Base-by-base conservation (phyloP, 768 basidiomycete species). In the Pluteus cervinus region DNA sequence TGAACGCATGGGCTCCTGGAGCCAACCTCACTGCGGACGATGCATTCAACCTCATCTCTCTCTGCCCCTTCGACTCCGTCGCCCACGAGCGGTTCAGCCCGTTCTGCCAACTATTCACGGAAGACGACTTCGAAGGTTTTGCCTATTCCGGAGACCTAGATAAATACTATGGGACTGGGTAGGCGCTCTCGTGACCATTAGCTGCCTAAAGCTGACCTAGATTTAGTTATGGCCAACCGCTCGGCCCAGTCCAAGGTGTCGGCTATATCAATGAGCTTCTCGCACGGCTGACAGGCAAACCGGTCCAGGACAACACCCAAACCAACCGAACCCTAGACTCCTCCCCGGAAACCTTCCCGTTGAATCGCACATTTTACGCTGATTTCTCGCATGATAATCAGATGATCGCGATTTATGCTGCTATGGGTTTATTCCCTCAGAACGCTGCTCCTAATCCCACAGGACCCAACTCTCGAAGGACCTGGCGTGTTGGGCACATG, bases 191-290 rank as follows among this genome's bases (percentile, higher is more conserved):
- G 9, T 28, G 14, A 9, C 26, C 14, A 28, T 28, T 28, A 9
- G 9, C 9, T 9, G 9, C 26, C 14, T 14, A 28, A 28, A 28
- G 26, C 26, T 28, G 14, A 28, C 14, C 9, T 18, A 3, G 14
- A 16, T 8, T 15, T 42, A 85, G 83, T 14, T 73, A 86, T 42
- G 86, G 87, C 3, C 75, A 78, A 43, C 46, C 55, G 2, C 63
- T 90, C 1, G 87, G 88, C 2, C 79, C 65, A 4, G 76, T 88
- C 5, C 86, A 87, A 53, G 87, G 88, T 22, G 80, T 91, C 3
- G 91, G 90, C 5, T 94, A 86, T 54, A 67, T 86, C 51, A 91
- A 90, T 54, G 90, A 93, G 60, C 73, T 94, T n/a, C 55, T 93
- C 15, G 86, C 87, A 0, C 76, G 92, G 8, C 68, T 94, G 29